Conservation (phyloP, 805 yeast genomes). For the Starmerella riodocensis region DNA sequence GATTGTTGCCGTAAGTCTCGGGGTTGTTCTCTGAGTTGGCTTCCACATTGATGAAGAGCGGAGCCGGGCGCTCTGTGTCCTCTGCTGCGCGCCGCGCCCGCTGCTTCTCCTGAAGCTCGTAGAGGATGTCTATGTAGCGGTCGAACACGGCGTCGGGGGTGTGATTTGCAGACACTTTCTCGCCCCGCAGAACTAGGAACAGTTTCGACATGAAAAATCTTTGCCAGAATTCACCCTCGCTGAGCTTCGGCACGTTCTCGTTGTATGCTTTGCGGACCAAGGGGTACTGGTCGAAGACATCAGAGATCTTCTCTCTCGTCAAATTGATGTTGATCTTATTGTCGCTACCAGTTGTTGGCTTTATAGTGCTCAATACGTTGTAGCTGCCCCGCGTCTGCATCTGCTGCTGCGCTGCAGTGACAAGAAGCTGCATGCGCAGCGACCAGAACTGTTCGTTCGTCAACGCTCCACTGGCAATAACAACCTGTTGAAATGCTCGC, state of each 20-base stretch:
- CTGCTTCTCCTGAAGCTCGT: slow-evolving; percentile 39
- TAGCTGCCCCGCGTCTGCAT: slow-evolving; percentile 86
- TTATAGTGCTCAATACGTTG: slow-evolving; percentile 83
- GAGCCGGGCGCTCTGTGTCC: slow-evolving; percentile 34
- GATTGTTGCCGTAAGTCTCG: slow-evolving; percentile 56
- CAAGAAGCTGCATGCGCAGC: slow-evolving; percentile 58
- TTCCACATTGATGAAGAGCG: slow-evolving; percentile 56
- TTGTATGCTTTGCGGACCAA: slow-evolving; percentile 76
- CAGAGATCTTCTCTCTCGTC: slow-evolving; percentile 78
- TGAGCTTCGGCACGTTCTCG: slow-evolving; percentile 78
- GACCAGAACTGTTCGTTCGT: slow-evolving; percentile 81
- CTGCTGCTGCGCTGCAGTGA: slow-evolving; percentile 75
- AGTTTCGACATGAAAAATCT: slow-evolving; percentile 83
- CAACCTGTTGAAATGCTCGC: slow-evolving; percentile 69
- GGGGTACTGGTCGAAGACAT: slow-evolving; percentile 85
- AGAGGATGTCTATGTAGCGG: slow-evolving; percentile 61
- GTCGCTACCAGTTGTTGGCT: slow-evolving; percentile 84
- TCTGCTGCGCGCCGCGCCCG: slow-evolving; percentile 15
- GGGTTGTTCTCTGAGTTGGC: slow-evolving; percentile 78
- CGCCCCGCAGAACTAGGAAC: slow-evolving; percentile 81
- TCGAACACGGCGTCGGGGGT: slow-evolving; percentile 79
- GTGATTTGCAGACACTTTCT: slow-evolving; percentile 57
- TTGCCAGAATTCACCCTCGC: slow-evolving; percentile 93
- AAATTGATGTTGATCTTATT: slow-evolving; percentile 87
- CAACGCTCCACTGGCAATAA: slow-evolving; percentile 58